These are phyloP conservation scores for Phaeotremella fagi DNA, from an alignment of 768 basidiomycete genomes.

Conservation along the genomic window DNA sequence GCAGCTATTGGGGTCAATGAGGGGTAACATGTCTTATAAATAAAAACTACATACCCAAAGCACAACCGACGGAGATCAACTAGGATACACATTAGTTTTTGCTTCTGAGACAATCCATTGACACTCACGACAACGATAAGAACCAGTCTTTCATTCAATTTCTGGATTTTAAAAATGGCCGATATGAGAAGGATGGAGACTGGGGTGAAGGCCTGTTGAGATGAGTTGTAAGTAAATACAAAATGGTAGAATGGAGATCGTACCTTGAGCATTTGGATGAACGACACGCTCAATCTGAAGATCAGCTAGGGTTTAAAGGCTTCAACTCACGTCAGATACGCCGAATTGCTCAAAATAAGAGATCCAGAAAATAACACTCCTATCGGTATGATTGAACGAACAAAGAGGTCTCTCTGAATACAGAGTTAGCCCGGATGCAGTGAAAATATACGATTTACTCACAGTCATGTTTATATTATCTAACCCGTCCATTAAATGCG, in stretches of 20 bases:
- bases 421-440: background rate
- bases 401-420: conserved; percentile 51
- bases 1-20: too few species aligned
- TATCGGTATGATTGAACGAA: conserved; percentile 85
- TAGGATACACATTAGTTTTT: background rate
- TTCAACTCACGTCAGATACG: conserved; percentile 55
- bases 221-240: too few species aligned
- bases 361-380: conserved; percentile 89
- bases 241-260: too few species aligned
- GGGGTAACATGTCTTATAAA: background rate
- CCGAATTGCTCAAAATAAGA: conserved; percentile 84
- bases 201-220: conserved; percentile 64
- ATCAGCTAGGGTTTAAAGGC: background rate
- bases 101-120: background rate
- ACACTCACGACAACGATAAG: conserved; percentile 29
- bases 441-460: conserved; percentile 4
- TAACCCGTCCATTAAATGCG: conserved; percentile 43
- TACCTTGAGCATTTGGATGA: conserved; percentile 61
- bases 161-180: conserved; percentile 37
- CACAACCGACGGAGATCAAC: conserved; percentile 79
- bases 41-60: conserved; percentile 26
- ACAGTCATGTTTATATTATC: conserved; percentile 46
- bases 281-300: conserved; percentile 65
- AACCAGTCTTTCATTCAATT: conserved; percentile 26
- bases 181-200: conserved; percentile 43